Evolutionary conservation across 2,329 filamentous ascomycete species (phyloP), one percentile per base, ranked within the genome.

Genomic region (Rutstroemia sp.): DNA sequence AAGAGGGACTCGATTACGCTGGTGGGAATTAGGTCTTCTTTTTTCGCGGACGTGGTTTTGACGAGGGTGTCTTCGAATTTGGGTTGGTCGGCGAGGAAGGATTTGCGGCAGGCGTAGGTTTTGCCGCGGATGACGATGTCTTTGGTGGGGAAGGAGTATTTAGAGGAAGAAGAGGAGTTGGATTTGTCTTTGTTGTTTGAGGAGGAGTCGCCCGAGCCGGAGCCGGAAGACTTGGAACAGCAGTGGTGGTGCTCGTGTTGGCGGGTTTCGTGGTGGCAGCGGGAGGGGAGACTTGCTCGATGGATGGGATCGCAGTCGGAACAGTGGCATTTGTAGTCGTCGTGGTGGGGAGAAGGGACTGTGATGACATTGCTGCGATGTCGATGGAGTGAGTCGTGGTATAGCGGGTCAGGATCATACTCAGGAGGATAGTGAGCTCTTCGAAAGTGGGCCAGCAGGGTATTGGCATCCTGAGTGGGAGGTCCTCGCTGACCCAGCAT

Each of bases 11-110:
- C 51, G 14, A 68, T 51, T 5, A 68, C 59, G 4, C 42, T 39
- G 6, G 59, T 57, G 0, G 66, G 65, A 4, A 68, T 46, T 4
- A 61, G 49, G 1, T 64, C 61, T 19, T 65, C 60, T 3, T 56
- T 59, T 56, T 67, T 67, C 56, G 63, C 63, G 9, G 62, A 60
- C 52, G 65, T 54, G 42, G 60, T 65, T 37, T 65, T 64, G 1
- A 53, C 42, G 2, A 67, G 48, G 5, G 64, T 61, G 8, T 56
- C 54, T 41, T 67, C 65, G 56, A 68, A 67, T 37, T 67, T 68
- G 1, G 42, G 38, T 9, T 47, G 34, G 9, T 68, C 66, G 12
- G 47, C 17, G 0, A 67, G 59, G 46, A 63, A 68, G n/a, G 51
- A 56, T 30, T 61, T 57, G 7, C 65, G 63, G 0, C 67, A 55